Conservation (phyloP, 2,329 filamentous ascomycete species). For the Nothophaeocryptopus gaeumannii region DNA sequence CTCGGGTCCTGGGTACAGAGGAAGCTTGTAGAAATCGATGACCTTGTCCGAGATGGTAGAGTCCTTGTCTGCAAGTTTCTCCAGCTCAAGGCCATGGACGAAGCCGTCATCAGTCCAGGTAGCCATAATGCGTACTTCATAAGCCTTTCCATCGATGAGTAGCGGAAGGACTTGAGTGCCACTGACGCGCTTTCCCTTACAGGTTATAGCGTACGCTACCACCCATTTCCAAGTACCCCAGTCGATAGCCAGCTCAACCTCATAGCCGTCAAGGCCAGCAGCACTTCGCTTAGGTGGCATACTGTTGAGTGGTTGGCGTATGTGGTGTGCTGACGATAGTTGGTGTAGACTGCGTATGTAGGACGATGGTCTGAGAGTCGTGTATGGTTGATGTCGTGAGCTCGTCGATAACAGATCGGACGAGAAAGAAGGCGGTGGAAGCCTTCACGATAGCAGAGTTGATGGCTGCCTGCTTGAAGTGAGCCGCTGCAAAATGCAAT, state of each 20-base stretch:
- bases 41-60: conserved; percentile 8
- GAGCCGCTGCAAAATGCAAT: no score
- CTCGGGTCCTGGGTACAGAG: background rate
- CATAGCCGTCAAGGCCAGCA: background rate
- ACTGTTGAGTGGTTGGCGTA: no score
- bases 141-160: background rate
- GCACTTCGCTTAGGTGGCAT: no score
- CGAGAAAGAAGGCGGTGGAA: no score
- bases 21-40: conserved; percentile 11
- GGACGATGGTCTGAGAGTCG: no score
- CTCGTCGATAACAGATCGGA: no score
- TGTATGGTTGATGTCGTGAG: no score
- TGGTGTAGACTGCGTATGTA: no score
- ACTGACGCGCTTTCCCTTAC: background rate
- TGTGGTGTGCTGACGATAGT: no score
- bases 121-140: conserved; percentile 11
- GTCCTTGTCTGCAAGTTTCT: background rate
- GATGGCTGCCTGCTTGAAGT: no score
- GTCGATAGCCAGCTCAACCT: background rate
- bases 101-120: conserved; percentile 9
- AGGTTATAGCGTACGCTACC: background rate
- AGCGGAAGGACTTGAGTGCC: no score
- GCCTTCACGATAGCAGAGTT: no score
- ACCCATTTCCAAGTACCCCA: conserved; percentile 11
- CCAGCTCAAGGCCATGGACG: conserved; percentile 9